Base-by-base conservation (phyloP, 148 eudicot genomes). In the Amaranthus cruentus region DNA sequence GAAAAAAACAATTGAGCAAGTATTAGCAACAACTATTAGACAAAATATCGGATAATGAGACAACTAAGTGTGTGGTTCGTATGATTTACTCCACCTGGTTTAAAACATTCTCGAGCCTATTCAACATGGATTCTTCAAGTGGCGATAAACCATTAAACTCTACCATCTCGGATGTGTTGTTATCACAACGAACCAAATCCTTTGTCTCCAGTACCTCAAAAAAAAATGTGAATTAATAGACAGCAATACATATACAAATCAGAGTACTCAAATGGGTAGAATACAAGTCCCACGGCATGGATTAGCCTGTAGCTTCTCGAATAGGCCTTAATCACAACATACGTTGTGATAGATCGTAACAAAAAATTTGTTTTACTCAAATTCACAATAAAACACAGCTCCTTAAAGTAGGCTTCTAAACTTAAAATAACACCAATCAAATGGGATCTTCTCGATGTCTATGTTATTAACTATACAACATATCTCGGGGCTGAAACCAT, bases 81-180 rank as follows among this genome's bases (percentile, higher is more conserved):
- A 43, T 9, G 9, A 75, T 48, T 53, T 75, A 21, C 47, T 47
- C 43, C 56, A 91, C 97, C 97, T 89, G 91, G 63, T 79, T 68
- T 64, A 89, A 66, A 80, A 71, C 86, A 7, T 68, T 71, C 80
- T 85, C 88, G 55, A 91, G 86, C 28, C 89, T 89, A 50, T 73
- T 74, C 75, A 89, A 74, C 56, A 85, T 86, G 8, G 89, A 84
- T 79, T 84, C 91, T 78, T 89, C 92, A n/a, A 75, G n/a, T 55
- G 88, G 78, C 12, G 85, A 79, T 13, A 67, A 8, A 50, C 51
- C 55, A 76, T 80, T 77, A 38, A 81, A 85, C 70, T 72, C 66
- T 28, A 53, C 21, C 58, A 63, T 73, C 66, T 65, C 72, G 59
- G 38, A 46, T 58, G 38, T 62, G 15, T 75, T 70, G 43, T 81